A percentile compares a stretch with the other conserved stretches of the same genome.
Evolutionary conservation across 176 grass and related monocot genomes (phyloP).

Genomic region (Bolboschoenus planiculmis): DNA sequence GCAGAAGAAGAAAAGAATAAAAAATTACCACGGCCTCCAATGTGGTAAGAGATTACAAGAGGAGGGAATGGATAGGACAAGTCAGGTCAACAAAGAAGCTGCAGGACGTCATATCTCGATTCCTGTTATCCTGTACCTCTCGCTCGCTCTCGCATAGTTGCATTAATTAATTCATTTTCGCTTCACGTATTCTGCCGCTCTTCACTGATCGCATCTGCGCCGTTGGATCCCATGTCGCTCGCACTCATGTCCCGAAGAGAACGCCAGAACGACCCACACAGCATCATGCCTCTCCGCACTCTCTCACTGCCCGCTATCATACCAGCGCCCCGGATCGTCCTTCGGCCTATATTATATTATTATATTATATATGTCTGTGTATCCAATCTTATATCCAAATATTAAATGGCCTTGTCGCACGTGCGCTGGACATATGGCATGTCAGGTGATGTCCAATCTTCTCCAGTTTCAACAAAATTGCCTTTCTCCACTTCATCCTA

Average conservation of each 20-base stretch:
- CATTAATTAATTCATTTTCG: too few species aligned
- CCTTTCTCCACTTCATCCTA: neutral
- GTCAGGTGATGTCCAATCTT: neutral
- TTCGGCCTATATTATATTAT: too few species aligned
- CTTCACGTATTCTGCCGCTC: neutral
- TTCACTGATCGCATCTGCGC: neutral
- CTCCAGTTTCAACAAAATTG: neutral
- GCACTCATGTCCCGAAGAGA: too few species aligned
- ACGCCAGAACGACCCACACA: too few species aligned
- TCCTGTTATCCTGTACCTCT: neutral
- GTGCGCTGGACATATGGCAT: neutral
- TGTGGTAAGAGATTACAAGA: neutral
- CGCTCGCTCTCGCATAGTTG: too few species aligned
- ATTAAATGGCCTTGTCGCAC: neutral
- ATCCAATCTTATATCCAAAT: too few species aligned
- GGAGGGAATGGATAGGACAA: slow-evolving; percentile 6
- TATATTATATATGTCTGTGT: neutral
- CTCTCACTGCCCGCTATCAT: too few species aligned
- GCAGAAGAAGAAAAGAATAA: neutral
- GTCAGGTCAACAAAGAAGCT: slow-evolving; percentile 35
- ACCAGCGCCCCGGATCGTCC: neutral
- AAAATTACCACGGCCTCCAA: slow-evolving; percentile 13
- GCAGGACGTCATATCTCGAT: slow-evolving; percentile 17
- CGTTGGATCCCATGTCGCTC: neutral
- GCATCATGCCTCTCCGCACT: neutral